Conservation (phyloP, 495 filamentous ascomycete genomes). For the Aspergillus avenaceus region DNA sequence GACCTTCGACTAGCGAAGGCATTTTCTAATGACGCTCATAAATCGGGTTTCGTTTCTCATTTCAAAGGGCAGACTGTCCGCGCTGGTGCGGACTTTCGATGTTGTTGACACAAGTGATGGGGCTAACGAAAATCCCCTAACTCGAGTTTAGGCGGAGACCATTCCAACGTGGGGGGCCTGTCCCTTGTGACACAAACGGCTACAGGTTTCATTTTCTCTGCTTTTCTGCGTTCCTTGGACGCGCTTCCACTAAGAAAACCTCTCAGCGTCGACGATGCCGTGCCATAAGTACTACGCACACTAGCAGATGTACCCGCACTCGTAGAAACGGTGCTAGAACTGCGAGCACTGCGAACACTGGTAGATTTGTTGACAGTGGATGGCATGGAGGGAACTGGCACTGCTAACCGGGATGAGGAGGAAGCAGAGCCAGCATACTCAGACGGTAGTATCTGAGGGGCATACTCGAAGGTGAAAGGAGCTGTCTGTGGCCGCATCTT, state of each 20-base stretch:
- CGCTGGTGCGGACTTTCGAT: neutral
- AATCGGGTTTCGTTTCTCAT: slow-evolving; percentile 14
- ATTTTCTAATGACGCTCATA: slow-evolving; percentile 1
- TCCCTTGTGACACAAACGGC: slow-evolving; percentile 31
- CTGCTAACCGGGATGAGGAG: slow-evolving; percentile 25
- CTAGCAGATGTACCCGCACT: slow-evolving; percentile 31
- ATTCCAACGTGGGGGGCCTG: slow-evolving; percentile 38
- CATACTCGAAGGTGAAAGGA: slow-evolving; percentile 10
- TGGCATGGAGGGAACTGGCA: slow-evolving; percentile 35
- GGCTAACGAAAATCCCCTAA: slow-evolving; percentile 31
- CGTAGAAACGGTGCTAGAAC: slow-evolving; percentile 39
- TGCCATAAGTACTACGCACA: slow-evolving; percentile 36
- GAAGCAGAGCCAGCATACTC: slow-evolving; percentile 21
- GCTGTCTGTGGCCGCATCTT: slow-evolving; percentile 25
- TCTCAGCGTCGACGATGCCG: slow-evolving; percentile 37
- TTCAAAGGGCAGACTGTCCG: neutral
- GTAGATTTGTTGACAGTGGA: slow-evolving; percentile 25
- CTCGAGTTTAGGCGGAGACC: slow-evolving; percentile 40
- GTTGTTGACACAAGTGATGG: neutral
- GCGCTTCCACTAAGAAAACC: slow-evolving; percentile 32
- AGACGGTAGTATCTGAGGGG: slow-evolving; percentile 19
- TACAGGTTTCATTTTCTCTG: slow-evolving; percentile 27
- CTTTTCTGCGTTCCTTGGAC: slow-evolving; percentile 28
- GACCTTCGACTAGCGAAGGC: slow-evolving; percentile 15
- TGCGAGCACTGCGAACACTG: slow-evolving; percentile 40